Conservation (phyloP, 2,329 filamentous ascomycete genomes). For the Eutypella sp. region DNA sequence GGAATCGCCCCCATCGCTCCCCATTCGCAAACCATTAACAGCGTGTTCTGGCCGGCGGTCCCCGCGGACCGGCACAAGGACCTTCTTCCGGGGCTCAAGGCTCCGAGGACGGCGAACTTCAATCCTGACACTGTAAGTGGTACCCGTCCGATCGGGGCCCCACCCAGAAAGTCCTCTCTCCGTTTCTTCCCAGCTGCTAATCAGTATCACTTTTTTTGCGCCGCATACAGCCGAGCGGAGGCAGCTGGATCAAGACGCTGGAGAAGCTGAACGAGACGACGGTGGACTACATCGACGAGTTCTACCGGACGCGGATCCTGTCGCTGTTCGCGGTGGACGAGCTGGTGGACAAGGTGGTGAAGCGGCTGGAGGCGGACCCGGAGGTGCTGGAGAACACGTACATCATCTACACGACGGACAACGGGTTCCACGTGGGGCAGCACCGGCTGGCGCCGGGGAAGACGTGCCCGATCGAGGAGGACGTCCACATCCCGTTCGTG, state of each 20-base stretch:
- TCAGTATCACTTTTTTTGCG: neutral
- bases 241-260: neutral
- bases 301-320: constrained; percentile 40
- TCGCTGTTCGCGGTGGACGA: constrained; percentile 39
- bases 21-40: constrained; percentile 48
- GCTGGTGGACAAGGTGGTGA: constrained; percentile 34
- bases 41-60: constrained; percentile 35
- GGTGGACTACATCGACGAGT: constrained; percentile 43
- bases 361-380: constrained; percentile 12
- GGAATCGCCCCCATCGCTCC: constrained; percentile 59
- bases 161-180: neutral
- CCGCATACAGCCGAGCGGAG: neutral
- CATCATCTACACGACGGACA: constrained; percentile 10
- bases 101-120: constrained; percentile 59
- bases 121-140: constrained; percentile 46
- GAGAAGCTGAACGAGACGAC: constrained; percentile 22
- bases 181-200: neutral
- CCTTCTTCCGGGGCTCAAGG: constrained; percentile 52
- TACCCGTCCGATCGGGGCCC: no score
- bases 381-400: neutral
- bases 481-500: constrained; percentile 26
- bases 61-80: constrained; percentile 54
- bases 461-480: constrained; percentile 22
- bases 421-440: constrained; percentile 24
- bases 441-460: constrained; percentile 24